Conservation (phyloP, 2,329 filamentous ascomycete species). For the Hypoxylon sp. region DNA sequence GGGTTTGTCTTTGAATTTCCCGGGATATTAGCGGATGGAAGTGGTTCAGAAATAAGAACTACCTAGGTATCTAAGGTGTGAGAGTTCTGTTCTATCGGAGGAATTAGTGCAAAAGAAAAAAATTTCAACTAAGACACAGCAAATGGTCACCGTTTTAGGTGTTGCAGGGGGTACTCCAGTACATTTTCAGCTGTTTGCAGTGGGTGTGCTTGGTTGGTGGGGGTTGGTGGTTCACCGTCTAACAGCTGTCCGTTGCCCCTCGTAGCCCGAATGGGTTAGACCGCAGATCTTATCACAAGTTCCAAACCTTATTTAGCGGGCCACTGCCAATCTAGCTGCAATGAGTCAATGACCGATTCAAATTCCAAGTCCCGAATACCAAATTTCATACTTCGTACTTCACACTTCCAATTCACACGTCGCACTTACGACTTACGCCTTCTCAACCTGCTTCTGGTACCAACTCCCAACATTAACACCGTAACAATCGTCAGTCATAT, state of each 20-base stretch:
- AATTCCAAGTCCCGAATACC: constrained; percentile 1
- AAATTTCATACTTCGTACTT: not conserved
- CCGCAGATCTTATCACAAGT: constrained; percentile 29
- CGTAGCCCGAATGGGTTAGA: not conserved
- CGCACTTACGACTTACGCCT: not conserved
- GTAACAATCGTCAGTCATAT: not conserved
- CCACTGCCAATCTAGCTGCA: constrained; percentile 19
- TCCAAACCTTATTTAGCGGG: constrained; percentile 35
- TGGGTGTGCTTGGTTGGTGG: constrained; percentile 1
- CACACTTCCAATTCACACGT: not conserved
- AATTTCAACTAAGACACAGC: not conserved
- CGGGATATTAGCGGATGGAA: no score
- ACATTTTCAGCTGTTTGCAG: constrained; percentile 28
- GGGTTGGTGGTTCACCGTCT: constrained; percentile 8
- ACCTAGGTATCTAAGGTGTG: no score
- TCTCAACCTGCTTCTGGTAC: not conserved
- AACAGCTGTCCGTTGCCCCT: not conserved
- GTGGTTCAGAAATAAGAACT: no score
- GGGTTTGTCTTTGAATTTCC: no score
- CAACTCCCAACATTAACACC: not conserved
- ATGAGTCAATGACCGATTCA: constrained; percentile 32
- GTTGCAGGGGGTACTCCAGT: not conserved
- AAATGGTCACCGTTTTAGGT: not conserved
- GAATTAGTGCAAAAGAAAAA: no score
- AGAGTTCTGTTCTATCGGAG: no score